phyloP scores from a whole-genome alignment of 2,329 filamentous ascomycete species.

The Diplodia seriata region DNA sequence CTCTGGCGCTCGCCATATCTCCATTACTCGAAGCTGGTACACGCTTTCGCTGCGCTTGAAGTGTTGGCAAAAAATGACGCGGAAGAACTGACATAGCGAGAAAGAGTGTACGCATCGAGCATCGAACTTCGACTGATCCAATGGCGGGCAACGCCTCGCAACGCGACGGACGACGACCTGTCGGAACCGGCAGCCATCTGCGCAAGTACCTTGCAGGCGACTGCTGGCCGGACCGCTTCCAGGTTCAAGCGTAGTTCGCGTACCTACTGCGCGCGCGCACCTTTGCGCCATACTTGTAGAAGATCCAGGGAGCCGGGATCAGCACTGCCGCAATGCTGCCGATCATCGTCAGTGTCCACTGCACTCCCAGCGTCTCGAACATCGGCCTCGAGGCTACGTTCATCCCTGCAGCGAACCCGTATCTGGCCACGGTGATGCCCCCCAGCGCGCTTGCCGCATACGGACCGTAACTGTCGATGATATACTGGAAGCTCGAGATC shows the following conservation, averaged over 20 bases:
- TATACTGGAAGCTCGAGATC: constrained; percentile 47
- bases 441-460: constrained; percentile 54
- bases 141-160: constrained; percentile 9
- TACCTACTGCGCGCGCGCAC: constrained; percentile 28
- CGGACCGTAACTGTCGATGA: constrained; percentile 51
- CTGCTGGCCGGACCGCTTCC: not conserved
- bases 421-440: constrained; percentile 42
- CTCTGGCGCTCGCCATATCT: not conserved
- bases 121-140: not conserved
- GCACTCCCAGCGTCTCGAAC: constrained; percentile 50
- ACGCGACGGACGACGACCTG: not conserved
- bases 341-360: constrained; percentile 53
- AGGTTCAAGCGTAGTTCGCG: constrained; percentile 9
- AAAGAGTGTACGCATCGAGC: not conserved
- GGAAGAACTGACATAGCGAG: not conserved
- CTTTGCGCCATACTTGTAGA: constrained; percentile 43
- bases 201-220: not conserved
- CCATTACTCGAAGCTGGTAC: not conserved
- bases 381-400: constrained; percentile 50
- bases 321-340: constrained; percentile 46
- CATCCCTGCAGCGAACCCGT: constrained; percentile 50
- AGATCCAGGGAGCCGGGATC: constrained; percentile 47
- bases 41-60: not conserved
- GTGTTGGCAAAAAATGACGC: not conserved
- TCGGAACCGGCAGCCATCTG: not conserved